Percentiles rank a stretch among this genome's conserved stretches.
These are phyloP conservation scores for Aureobasidium sp. DNA, from an alignment of 2,329 filamentous ascomycete genomes.

Conservation along the genomic window DNA sequence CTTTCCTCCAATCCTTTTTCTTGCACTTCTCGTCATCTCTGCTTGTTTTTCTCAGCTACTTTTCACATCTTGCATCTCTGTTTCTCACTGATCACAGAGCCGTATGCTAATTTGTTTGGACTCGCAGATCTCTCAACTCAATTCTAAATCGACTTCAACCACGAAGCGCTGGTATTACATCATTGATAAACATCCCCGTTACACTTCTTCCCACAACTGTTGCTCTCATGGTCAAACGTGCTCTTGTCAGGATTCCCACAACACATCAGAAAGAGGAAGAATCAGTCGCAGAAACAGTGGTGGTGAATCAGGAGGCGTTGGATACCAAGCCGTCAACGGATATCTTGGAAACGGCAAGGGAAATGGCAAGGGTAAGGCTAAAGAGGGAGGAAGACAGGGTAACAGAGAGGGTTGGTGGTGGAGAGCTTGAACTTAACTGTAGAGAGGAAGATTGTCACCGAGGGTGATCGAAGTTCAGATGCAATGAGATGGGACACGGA, in stretches of 20 bases:
- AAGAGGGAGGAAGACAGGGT: not conserved
- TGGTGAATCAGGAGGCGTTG: not conserved
- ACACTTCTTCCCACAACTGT: no score
- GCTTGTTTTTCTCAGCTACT: no score
- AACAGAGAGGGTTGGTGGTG: slow-evolving; percentile 15
- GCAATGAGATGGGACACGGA: not conserved
- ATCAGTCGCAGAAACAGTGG: not conserved
- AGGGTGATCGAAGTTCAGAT: no score
- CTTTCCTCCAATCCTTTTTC: no score
- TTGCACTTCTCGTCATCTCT: no score
- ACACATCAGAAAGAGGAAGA: not conserved
- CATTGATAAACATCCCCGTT: not conserved
- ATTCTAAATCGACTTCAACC: slow-evolving; percentile 1
- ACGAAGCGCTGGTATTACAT: slow-evolving; percentile 8
- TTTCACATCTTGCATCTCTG: not conserved
- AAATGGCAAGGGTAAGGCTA: not conserved
- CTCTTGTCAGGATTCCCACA: not conserved
- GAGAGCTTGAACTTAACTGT: not conserved
- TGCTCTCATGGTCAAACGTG: not conserved
- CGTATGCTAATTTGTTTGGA: no score
- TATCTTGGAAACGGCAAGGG: not conserved
- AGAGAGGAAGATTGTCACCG: not conserved
- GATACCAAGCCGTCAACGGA: not conserved
- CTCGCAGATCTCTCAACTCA: slow-evolving; percentile 9
- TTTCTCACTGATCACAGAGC: no score